Evolutionary conservation across 2,329 filamentous ascomycete genomes (phyloP), one percentile per base, ranked within the genome.

Genomic region (Talaromyces sp.): DNA sequence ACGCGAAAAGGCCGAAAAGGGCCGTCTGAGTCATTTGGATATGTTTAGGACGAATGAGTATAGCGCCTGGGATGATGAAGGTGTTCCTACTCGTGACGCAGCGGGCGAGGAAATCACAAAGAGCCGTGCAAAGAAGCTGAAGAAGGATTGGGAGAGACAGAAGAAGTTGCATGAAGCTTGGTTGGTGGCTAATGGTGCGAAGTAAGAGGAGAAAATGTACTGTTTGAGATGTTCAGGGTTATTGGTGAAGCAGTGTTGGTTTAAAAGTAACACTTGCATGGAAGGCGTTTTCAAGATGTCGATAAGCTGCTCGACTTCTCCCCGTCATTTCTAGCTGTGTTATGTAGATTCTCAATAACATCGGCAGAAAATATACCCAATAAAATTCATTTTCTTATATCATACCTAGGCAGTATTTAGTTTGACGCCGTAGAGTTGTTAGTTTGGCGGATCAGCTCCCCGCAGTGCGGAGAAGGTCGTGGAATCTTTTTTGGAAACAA

Each of bases 131-230:
- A 97, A 97, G 84, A 93, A 92, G 81, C 77, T 97, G 71, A 89
- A 84, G 79, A 97, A 97, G 83, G 89, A 92, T 64, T 96, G 91
- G 91, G 91, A 96, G 71, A 88, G 84, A 75, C 94, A 97, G 81
- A 95, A 93, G 84, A 96, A 94, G 84, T 77, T 86, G 66, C 89
- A 93, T 76, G 89, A 93, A 68, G 87, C 89, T 68, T 90, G 80
- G 76, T 65, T 78, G 61, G 70, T 54, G 22, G 29, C 45, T 10
- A 64, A 60, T 6, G 38, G 56, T n/a, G 56, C 56, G n/a, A 54
- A 54, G 29, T 54, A 22, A 22, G n/a, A 54, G 10, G 22, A 36
- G 29, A 38, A 56, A 34, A 56, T 22, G n/a, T 36, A 25, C 8
- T 34, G 47, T 56, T n/a, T 56, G 53, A 36, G 11, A 4, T 19